Base-by-base conservation (phyloP, 441 rosid species). In the Populus trichocarpa region DNA sequence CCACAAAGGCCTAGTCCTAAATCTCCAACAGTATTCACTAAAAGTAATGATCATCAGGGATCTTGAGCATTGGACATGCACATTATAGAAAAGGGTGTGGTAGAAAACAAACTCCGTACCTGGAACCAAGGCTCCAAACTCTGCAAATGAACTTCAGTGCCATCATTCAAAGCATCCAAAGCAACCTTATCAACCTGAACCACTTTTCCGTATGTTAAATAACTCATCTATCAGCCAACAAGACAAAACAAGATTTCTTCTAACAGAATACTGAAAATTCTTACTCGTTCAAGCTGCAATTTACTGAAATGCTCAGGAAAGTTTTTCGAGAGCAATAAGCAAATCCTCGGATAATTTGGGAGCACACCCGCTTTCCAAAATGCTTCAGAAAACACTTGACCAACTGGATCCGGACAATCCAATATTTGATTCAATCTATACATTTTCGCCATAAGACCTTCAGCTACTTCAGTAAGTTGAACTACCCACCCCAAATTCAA, bases 61-160 rank as follows among this genome's bases (percentile, higher is more conserved):
- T 67, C n/a, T 71, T 35, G 40, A 74, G 66, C n/a, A 57, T 28
- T 32, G 46, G 25, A 28, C 8, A 72, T 69, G 40, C 71, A 61
- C n/a, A 50, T 12, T 42, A 70, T 1, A 28, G 26, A 73, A 77
- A 71, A 69, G 26, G 33, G n/a, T 3, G 25, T 53, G 2, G 79
- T 53, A 75, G 75, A 5, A 25, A 22, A 65, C 50, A 25, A 71
- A 5, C n/a, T 72, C 50, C 63, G n/a, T 73, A 96, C 98, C 97
- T 94, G 98, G 81, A 97, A 80, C 99, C 98, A 97, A 79, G 98
- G 98, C 83, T 97, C 98, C 90, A 97, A 89, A 83, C 91, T 89
- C 88, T 91, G 98, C 82, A 97, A 85, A 87, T 97, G 94, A 86
- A 93, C 87, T 84, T 93, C 99, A 67, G 97, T 98, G 73, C 87